phyloP scores from a whole-genome alignment of 129 eudicot species.

The Rutidosis leptorrhynchoides region DNA sequence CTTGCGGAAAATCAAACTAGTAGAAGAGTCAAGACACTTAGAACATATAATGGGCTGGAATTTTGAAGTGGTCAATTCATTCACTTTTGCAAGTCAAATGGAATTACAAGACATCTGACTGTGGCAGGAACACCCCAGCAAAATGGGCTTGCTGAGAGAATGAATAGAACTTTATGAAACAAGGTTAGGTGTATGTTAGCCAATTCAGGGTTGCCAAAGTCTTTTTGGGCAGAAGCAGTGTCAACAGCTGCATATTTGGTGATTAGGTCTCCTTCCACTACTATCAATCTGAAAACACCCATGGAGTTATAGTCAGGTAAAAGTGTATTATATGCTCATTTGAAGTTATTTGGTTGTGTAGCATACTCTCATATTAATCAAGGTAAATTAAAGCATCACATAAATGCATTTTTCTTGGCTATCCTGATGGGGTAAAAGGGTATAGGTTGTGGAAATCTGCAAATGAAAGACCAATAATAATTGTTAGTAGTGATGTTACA shows the following conservation, averaged over 20 bases:
- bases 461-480: background rate
- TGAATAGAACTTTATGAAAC: background rate
- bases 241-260: background rate
- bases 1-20: background rate
- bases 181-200: background rate
- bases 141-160: background rate
- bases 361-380: background rate
- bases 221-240: background rate
- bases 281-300: background rate
- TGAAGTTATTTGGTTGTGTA: background rate
- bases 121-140: background rate
- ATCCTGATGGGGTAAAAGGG: background rate
- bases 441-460: no score
- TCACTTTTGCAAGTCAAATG: background rate
- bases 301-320: background rate
- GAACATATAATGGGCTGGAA: background rate
- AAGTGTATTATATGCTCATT: no score
- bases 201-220: background rate
- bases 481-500: background rate
- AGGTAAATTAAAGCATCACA: background rate
- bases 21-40: background rate
- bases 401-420: background rate
- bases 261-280: background rate
- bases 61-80: background rate
- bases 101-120: background rate